Evolutionary conservation across 495 filamentous ascomycete genomes (phyloP), one percentile per base, ranked within the genome.

Genomic region (Pseudevernia furfuracea): DNA sequence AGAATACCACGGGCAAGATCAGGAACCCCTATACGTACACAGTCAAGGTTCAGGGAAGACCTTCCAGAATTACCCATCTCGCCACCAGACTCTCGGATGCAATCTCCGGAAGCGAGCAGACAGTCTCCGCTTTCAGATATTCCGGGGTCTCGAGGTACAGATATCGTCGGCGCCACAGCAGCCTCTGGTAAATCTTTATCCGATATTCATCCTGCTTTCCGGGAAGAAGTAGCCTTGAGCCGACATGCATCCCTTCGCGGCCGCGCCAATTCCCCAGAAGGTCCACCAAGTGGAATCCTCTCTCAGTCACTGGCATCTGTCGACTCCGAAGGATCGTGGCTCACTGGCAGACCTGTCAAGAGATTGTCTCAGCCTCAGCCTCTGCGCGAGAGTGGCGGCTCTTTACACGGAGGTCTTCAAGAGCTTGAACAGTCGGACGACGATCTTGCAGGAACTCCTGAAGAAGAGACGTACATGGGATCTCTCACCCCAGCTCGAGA

Each of bases 21-120:
- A 12, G 82, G 80, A 17, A 80, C 80, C 1, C 84, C 91, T 11
- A 84, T 85, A 65, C 86, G 91, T 37, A 90, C 90, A 5, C 89
- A 89, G 75, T 96, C 91, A 49, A 92, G 90, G 56, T 97, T 97
- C 78, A 84, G 86, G n/a, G 92, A 97, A 73, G 91, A 96, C 72
- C 82, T 97, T 21, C 91, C 90, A 23, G 92, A 96, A 68, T 79
- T 90, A 37, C 89, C 90, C 3, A 71, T 92, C 23, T 93, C 90
- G 23, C 90, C 90, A 12, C 86, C 91, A 7, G 88, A 89, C 60
- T 95, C 92, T 2, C 80, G 89, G 48, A 71, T 93, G 38, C 89
- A 92, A 66, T 92, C 89, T 0, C 86, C 86, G 6, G 84, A 87
- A 67, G 79, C 73, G 19, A 34, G 56, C 19, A 59, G 41, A 48